Percentiles rank a stretch among this genome's conserved stretches.
These are phyloP conservation scores for Coniochaeta hoffmannii DNA, from an alignment of 2,329 filamentous ascomycete genomes.

Conservation along the genomic window DNA sequence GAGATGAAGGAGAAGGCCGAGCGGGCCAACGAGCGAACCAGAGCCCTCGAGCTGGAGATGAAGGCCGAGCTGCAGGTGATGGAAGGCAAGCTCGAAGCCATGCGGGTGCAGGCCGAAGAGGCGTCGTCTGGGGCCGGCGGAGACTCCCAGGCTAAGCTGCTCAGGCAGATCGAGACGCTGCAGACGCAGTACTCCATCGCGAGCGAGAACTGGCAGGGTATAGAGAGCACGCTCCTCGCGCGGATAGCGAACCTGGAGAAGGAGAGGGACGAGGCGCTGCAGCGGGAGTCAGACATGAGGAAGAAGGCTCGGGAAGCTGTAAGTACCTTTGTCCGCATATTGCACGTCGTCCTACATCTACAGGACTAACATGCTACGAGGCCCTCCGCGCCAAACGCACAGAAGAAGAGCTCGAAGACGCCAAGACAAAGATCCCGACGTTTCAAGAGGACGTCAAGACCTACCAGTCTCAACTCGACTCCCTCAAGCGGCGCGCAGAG, in stretches of 20 bases:
- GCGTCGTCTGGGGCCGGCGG: slow-evolving; percentile 74
- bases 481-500: slow-evolving; percentile 57
- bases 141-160: slow-evolving; percentile 79
- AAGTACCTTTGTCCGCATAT: slow-evolving; percentile 22
- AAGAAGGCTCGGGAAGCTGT: slow-evolving; percentile 84
- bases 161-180: slow-evolving; percentile 89
- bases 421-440: slow-evolving; percentile 54
- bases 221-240: slow-evolving; percentile 77
- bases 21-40: slow-evolving; percentile 62
- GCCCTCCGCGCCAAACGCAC: slow-evolving; percentile 57
- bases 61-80: slow-evolving; percentile 69
- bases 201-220: slow-evolving; percentile 95
- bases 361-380: slow-evolving; percentile 32
- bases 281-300: slow-evolving; percentile 78
- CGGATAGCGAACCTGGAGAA: slow-evolving; percentile 74
- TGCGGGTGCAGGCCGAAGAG: slow-evolving; percentile 82
- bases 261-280: slow-evolving; percentile 79
- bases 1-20: slow-evolving; percentile 68
- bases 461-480: slow-evolving; percentile 51
- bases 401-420: slow-evolving; percentile 76
- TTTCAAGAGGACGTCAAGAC: slow-evolving; percentile 57
- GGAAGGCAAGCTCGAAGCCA: slow-evolving; percentile 83
- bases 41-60: slow-evolving; percentile 65
- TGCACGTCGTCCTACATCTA: background rate
- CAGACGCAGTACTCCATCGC: slow-evolving; percentile 93